Conservation (phyloP, 192 early-diverging fungal genomes). For the Rhizophagus sp. region DNA sequence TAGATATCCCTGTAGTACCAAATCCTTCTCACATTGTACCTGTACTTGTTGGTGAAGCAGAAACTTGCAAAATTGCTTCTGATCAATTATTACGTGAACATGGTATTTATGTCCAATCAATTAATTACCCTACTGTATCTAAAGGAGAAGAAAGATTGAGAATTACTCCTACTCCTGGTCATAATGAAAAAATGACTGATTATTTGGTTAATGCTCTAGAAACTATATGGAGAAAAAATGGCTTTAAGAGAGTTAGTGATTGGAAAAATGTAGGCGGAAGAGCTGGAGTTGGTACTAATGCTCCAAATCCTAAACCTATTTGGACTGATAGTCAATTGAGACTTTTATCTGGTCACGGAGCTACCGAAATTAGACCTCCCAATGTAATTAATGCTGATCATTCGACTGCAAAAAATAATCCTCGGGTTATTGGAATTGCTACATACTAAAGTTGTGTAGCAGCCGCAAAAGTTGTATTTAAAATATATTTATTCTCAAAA, state of each 20-base stretch:
- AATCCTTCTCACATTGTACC: slow-evolving; percentile 99
- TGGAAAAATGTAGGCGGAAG: slow-evolving; percentile 85
- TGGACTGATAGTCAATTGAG: slow-evolving; percentile 59
- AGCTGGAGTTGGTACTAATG: slow-evolving; percentile 80
- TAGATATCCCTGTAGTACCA: slow-evolving; percentile 95
- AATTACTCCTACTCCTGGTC: slow-evolving; percentile 97
- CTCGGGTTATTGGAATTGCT: too few species aligned
- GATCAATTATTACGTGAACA: slow-evolving; percentile 90
- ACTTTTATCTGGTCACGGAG: neutral
- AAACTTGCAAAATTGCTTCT: slow-evolving; percentile 87
- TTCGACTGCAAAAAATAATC: too few species aligned
- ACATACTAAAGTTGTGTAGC: too few species aligned
- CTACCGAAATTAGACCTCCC: too few species aligned
- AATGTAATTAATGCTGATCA: too few species aligned
- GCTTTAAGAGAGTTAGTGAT: slow-evolving; percentile 80
- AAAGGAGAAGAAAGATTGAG: slow-evolving; percentile 95
- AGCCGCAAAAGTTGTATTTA: too few species aligned
- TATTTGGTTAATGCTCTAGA: slow-evolving; percentile 81
- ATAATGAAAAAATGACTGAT: slow-evolving; percentile 78
- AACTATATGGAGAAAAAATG: slow-evolving; percentile 85
- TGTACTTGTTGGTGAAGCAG: slow-evolving; percentile 96
- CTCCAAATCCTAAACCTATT: slow-evolving; percentile 50
- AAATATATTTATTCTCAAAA: too few species aligned
- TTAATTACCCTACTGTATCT: slow-evolving; percentile 98
- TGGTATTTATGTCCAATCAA: slow-evolving; percentile 96